Evolutionary conservation across 116 monocot genomes (phyloP).

Genomic region (Posidonia oceanica): DNA sequence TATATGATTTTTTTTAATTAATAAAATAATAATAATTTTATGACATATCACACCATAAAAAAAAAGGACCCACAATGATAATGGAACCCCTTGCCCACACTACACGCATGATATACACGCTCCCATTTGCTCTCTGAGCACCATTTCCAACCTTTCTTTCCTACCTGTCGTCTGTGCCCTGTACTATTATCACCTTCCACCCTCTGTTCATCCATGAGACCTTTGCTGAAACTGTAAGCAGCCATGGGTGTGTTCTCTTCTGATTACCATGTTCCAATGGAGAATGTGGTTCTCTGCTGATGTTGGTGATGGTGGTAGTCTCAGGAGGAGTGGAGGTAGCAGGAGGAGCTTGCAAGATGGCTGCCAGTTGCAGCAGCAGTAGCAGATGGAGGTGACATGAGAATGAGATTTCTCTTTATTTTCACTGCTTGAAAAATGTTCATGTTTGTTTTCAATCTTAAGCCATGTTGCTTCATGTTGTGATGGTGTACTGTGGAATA

Average conservation of each 20-base stretch:
- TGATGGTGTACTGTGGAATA: background rate
- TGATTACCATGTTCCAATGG: background rate
- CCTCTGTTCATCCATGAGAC: too few species aligned
- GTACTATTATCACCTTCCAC: too few species aligned
- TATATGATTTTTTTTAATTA: too few species aligned
- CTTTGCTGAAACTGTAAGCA: too few species aligned
- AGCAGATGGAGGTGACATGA: background rate
- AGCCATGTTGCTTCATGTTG: background rate
- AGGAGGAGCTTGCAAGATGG: background rate
- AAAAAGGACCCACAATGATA: too few species aligned
- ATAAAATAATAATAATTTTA: too few species aligned
- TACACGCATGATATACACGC: too few species aligned
- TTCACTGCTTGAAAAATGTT: background rate
- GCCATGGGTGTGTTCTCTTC: background rate
- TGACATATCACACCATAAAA: too few species aligned
- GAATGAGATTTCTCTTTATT: background rate
- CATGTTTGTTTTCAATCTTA: background rate
- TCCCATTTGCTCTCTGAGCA: too few species aligned
- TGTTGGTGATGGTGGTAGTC: background rate
- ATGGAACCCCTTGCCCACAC: too few species aligned
- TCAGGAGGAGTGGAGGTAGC: constrained; percentile 1
- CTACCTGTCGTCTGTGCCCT: too few species aligned
- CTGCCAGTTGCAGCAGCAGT: background rate
- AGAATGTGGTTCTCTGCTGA: background rate
- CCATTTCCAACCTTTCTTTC: too few species aligned